Base-by-base conservation (phyloP, 768 basidiomycete species). In the Porphyrellus cyaneotinctus region DNA sequence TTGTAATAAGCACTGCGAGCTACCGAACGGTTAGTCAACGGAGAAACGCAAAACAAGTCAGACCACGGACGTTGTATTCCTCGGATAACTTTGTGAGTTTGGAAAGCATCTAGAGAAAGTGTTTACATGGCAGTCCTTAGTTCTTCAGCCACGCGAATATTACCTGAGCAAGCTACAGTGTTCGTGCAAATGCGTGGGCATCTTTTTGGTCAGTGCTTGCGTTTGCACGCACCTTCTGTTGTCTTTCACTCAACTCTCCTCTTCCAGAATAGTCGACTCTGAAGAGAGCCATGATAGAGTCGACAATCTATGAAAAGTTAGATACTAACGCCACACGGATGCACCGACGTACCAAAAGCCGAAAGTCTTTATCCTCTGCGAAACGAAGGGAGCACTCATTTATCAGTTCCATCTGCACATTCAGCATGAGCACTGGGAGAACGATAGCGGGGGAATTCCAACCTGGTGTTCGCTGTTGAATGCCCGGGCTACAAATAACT, bases 201-300 rank as follows among this genome's bases (percentile, higher is more conserved):
- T 44, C 13, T n/a, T 58, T 54, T 47, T 22, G 6, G 20, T 2
- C 13, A 12, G 20, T 20, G 35, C 38, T 11, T 26, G 33, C 53
- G 17, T 23, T 17, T 45, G 23, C 23, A 33, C 61, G 41, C 44
- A 84, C 88, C 74, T 93, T 93, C 66, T 97, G 95, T 65, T 95
- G 94, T 47, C 94, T 78, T 73, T 95, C 93, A 59, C 92, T 94
- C 36, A 97, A 72, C 67, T 97, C 95, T 28, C 95, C 95, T 74
- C 95, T 76, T 20, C 95, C 95, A 4, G 90, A 91, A 67, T 76
- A 98, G 70, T 98, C 95, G 39, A 93, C 90, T 18, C 93, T 83
- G 69, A 98, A 98, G 7, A 95, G 78, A 26, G 95, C 95, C 91
- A 98, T 95, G 55, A 97, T 95, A 61, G 91, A 94, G 67, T 97